phyloP scores from a whole-genome alignment of 140 eudicot species.

The Anethum foeniculum region DNA sequence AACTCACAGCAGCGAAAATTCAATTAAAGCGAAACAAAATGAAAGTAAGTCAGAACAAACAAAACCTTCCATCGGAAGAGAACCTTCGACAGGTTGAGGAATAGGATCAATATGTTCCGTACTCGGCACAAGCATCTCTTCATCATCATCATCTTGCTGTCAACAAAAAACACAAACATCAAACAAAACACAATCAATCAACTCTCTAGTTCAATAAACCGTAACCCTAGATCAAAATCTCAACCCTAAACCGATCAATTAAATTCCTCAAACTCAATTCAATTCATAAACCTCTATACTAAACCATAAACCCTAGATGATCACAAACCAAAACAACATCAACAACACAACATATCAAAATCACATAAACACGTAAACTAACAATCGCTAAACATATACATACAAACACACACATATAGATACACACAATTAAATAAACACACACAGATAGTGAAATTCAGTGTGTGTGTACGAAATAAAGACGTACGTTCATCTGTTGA shows the following conservation, averaged over 20 bases:
- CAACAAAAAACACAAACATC: constrained; percentile 6
- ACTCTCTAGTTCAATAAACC: neutral
- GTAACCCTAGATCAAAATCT: constrained; percentile 36
- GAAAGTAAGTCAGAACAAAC: neutral
- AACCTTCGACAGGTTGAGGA: constrained; percentile 77
- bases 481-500: constrained; percentile 40
- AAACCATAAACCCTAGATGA: constrained; percentile 1
- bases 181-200: constrained; percentile 13
- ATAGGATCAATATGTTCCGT: constrained; percentile 46
- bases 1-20: neutral
- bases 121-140: constrained; percentile 73
- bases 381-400: neutral
- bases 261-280: neutral
- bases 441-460: constrained; percentile 15
- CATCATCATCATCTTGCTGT: constrained; percentile 63
- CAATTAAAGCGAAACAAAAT: neutral
- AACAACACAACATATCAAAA: neutral
- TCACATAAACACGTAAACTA: neutral
- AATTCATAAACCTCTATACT: neutral
- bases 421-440: constrained; percentile 11
- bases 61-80: constrained; percentile 5
- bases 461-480: neutral
- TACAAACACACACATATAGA: neutral
- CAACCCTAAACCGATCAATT: constrained; percentile 5
- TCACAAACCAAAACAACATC: neutral